Base-by-base conservation (phyloP, 495 filamentous ascomycete species). In the Beverwykella pulmonaria region DNA sequence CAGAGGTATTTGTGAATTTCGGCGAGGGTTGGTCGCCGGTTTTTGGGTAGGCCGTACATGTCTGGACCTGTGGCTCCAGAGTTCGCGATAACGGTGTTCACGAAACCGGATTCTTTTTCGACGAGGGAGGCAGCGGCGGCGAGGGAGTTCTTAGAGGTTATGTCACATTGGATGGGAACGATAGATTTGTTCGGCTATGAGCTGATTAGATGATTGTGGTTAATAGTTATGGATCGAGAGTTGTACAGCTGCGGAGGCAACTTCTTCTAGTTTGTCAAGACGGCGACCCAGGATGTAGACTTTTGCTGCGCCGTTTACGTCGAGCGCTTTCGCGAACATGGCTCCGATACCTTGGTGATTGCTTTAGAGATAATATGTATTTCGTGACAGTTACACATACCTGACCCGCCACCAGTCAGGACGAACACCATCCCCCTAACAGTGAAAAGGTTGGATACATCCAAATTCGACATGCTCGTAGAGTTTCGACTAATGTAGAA, bases 241-340 rank as follows among this genome's bases (percentile, higher is more conserved):
- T 30, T 1, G 20, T 25, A 9, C 54, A 15, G 63, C 49, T 22
- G 57, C 15, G n/a, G 48, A 2, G 23, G 79, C 76, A 30, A 79
- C 79, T 47, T 78, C 74, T 52, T 85, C 75, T 1, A 89, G 80
- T 2, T 80, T 74, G 23, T 83, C 80, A 46, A 78, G 71, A 19
- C 87, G 81, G 5, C 89, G 79, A 20, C 87, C 88, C 36, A 90
- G 71, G 66, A 92, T 84, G 78, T 89, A 92, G 59, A 92, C 84
- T 70, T 86, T 87, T 19, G 79, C 67, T 1, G 89, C 88, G 10
- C 89, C 88, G 67, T 88, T 87, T 53, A 68, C 44, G 3, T 81
- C 87, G 5, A 92, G 82, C 25, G 87, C 86, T 59, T 79, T 79
- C 0, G 88, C 81, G 81, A 90, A 89, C 75, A 82, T 83, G 1